Conservation (phyloP, 169 alveolate species). For the Plasmodium gaboni region DNA sequence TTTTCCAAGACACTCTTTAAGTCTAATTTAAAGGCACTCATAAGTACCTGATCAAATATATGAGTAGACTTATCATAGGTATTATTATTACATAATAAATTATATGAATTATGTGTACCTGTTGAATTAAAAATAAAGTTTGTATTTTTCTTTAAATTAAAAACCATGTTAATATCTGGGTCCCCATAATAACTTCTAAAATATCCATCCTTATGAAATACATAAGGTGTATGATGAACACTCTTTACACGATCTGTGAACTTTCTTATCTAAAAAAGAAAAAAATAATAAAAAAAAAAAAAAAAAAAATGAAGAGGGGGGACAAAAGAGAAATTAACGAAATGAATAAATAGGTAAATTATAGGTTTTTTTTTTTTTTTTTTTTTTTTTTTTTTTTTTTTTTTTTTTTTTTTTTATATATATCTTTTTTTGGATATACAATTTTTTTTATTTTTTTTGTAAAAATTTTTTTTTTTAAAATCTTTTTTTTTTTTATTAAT, state of each 20-base stretch:
- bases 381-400: conserved; percentile 1
- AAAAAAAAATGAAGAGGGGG: not conserved
- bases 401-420: not conserved
- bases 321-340: not conserved
- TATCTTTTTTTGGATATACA: too few relatives aligned
- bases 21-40: conserved; percentile 74
- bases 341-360: not conserved
- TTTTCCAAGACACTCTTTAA: conserved; percentile 34
- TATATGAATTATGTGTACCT: conserved; percentile 80
- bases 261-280: conserved; percentile 79
- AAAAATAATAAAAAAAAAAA: not conserved
- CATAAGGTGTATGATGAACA: conserved; percentile 88
- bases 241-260: conserved; percentile 82
- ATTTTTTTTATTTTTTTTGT: too few relatives aligned
- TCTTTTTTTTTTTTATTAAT: too few relatives aligned
- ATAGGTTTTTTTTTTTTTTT: not conserved
- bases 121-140: conserved; percentile 87
- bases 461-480: too few relatives aligned
- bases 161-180: conserved; percentile 85
- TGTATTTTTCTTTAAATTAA: conserved; percentile 81
- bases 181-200: conserved; percentile 88
- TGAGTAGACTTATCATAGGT: conserved; percentile 75
- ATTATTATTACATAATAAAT: conserved; percentile 68
- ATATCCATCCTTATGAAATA: conserved; percentile 84
- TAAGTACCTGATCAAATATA: conserved; percentile 52